Evolutionary conservation across 495 filamentous ascomycete genomes (phyloP).

Genomic region (Aspergillus funiculosus): DNA sequence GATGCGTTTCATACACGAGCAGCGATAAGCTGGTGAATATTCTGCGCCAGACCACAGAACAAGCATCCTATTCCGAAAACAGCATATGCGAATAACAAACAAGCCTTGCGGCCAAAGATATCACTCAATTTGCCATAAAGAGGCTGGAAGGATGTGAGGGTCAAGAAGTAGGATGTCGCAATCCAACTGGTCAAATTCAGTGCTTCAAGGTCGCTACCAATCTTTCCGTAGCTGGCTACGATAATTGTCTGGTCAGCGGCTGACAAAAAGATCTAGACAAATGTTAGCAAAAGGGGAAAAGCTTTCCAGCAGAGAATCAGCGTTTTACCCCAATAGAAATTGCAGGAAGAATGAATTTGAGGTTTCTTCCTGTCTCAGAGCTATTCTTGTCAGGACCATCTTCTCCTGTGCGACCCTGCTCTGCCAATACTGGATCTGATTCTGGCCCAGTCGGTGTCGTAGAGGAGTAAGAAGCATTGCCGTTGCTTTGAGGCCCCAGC

Average conservation of each 20-base stretch:
- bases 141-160: constrained; percentile 72
- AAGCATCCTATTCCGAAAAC: constrained; percentile 71
- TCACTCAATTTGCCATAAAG: constrained; percentile 73
- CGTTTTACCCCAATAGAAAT: constrained; percentile 47
- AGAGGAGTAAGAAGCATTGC: constrained; percentile 14
- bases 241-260: constrained; percentile 81
- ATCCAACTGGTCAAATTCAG: constrained; percentile 81
- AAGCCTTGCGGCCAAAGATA: constrained; percentile 77
- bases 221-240: constrained; percentile 70
- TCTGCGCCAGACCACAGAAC: constrained; percentile 63
- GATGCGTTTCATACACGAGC: constrained; percentile 43
- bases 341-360: constrained; percentile 46
- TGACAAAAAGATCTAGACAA: constrained; percentile 55
- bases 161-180: constrained; percentile 71
- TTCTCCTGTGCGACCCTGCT: constrained; percentile 8
- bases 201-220: constrained; percentile 73
- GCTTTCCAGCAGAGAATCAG: background rate
- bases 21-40: constrained; percentile 65
- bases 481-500: constrained; percentile 29
- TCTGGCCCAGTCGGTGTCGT: constrained; percentile 26
- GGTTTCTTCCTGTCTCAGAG: constrained; percentile 27
- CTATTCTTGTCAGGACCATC: constrained; percentile 25
- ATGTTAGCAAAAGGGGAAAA: constrained; percentile 1
- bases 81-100: constrained; percentile 65
- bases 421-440: constrained; percentile 7